Percentiles rank a stretch among this genome's conserved stretches.
These are phyloP conservation scores for Taphrina sp. DNA, from an alignment of 1,139 yeast genomes.

Conservation along the genomic window DNA sequence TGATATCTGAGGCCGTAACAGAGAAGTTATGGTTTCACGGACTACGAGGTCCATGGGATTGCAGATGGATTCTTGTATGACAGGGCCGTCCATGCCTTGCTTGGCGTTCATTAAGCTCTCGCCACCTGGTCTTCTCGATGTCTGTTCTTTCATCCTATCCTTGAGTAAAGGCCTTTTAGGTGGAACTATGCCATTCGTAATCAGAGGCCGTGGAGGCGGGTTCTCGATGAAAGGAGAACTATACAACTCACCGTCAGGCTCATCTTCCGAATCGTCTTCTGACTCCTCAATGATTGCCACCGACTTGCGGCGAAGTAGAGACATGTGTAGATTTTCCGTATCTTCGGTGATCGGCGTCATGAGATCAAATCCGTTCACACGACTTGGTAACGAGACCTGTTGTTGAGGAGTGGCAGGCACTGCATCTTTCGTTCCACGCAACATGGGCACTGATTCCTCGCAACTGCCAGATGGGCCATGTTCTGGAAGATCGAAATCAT, in stretches of 20 bases:
- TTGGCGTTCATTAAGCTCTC: slow-evolving; percentile 1
- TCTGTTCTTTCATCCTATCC: not conserved
- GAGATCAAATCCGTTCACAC: slow-evolving; percentile 28
- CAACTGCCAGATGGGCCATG: not conserved
- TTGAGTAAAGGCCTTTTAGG: slow-evolving; percentile 3
- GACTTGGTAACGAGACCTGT: slow-evolving; percentile 16
- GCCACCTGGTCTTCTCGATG: not conserved
- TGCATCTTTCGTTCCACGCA: slow-evolving; percentile 5
- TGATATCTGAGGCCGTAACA: slow-evolving; percentile 43
- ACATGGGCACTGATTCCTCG: not conserved
- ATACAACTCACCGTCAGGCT: slow-evolving; percentile 27
- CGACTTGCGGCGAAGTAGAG: slow-evolving; percentile 30
- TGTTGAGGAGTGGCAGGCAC: slow-evolving; percentile 38
- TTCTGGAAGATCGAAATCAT: not conserved
- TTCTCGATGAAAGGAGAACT: slow-evolving; percentile 39
- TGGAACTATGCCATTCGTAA: not conserved
- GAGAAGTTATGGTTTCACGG: slow-evolving; percentile 40
- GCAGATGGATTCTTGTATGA: slow-evolving; percentile 37
- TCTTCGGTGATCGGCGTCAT: slow-evolving; percentile 46
- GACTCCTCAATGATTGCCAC: slow-evolving; percentile 27
- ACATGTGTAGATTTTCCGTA: slow-evolving; percentile 40
- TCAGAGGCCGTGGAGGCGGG: slow-evolving; percentile 34
- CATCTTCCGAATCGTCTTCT: not conserved
- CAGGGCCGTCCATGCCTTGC: slow-evolving; percentile 32
- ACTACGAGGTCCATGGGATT: slow-evolving; percentile 45